Conservation (phyloP, 768 basidiomycete species). For the Trametes cingulata region DNA sequence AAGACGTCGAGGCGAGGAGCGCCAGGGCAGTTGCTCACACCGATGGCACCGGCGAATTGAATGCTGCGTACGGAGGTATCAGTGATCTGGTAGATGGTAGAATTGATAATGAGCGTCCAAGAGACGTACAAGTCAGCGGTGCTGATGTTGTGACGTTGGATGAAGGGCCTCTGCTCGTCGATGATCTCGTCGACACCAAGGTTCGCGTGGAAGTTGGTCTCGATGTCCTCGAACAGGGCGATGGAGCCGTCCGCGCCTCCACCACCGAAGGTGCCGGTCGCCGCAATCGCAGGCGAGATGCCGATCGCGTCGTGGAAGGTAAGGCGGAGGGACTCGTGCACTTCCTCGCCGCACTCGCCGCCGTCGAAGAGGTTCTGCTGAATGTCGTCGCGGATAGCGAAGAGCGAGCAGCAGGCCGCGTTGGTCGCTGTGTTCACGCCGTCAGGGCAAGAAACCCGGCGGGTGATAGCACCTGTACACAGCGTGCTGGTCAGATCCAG, state of each 20-base stretch:
- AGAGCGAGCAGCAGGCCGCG: conserved; percentile 15
- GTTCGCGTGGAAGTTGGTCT: conserved; percentile 31
- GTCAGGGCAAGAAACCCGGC: conserved; percentile 22
- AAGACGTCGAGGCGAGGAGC: conserved; percentile 31
- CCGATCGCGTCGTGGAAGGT: conserved; percentile 29
- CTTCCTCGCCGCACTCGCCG: conserved; percentile 35
- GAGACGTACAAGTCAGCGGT: conserved; percentile 25
- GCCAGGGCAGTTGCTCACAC: conserved; percentile 32
- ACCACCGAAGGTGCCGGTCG: conserved; percentile 17
- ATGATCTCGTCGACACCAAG: conserved; percentile 28
- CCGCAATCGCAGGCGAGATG: conserved; percentile 16
- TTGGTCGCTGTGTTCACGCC: conserved; percentile 16
- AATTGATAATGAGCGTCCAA: too few relatives aligned
- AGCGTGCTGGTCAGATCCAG: not conserved
- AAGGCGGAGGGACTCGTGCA: conserved; percentile 31
- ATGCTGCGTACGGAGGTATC: conserved; percentile 15
- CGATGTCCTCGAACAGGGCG: conserved; percentile 25
- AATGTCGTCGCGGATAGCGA: conserved; percentile 24
- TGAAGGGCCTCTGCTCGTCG: conserved; percentile 24
- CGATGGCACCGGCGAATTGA: conserved; percentile 33
- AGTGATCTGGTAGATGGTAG: not conserved
- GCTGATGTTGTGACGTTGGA: conserved; percentile 24
- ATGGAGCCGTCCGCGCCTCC: conserved; percentile 31
- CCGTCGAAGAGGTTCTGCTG: conserved; percentile 36
- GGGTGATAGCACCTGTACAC: conserved; percentile 4